Evolutionary conservation across 352 stramenopile species (phyloP), one percentile per base, ranked within the genome.

Genomic region (Pythium pyrilobum): DNA sequence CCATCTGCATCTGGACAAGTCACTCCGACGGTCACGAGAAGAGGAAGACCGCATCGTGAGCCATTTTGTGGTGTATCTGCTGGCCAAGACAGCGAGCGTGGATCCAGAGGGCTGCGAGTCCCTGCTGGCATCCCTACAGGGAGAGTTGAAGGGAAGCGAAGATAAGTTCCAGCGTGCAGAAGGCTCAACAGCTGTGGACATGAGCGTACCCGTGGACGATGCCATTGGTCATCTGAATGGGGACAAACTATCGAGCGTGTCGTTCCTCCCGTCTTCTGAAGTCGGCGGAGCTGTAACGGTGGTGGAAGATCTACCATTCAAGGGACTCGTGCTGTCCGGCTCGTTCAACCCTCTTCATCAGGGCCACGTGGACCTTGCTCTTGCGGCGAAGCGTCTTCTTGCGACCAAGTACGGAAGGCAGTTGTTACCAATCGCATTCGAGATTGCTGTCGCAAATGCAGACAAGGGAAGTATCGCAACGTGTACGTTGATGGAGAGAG

Each of bases 321-420:
- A 67, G 7, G 82, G 73, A 39, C 42, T 94, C 34, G 64, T 94
- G 6, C 49, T 95, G 5, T 69, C 83, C 4, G 85, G 85, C 1
- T 93, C 79, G 3, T 95, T 95, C 55, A 95, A 95, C 39, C 85
- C 85, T 12, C 48, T 95, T 33, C 85, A 95, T 27, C 52, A 75
- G 11, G 85, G 85, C 18, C 83, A 95, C 42, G 53, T 89, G 6
- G 72, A 82, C 18, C 54, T 93, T 24, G 79, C 68, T 12, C 39
- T 61, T 4, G 64, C 68, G 11, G 74, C 78, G 6, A 74, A 85
- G 49, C 59, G 72, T 23, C 36, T 84, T 6, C 16, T 89, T 9
- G 51, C 71, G 29, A 25, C 52, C 1, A 54, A 42, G 24, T 69
- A 52, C 4, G 72, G 66, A 4, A 34, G 62, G 2, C 53, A 72